Evolutionary conservation across 2,329 filamentous ascomycete species (phyloP).

Genomic region (Thelonectria olida): DNA sequence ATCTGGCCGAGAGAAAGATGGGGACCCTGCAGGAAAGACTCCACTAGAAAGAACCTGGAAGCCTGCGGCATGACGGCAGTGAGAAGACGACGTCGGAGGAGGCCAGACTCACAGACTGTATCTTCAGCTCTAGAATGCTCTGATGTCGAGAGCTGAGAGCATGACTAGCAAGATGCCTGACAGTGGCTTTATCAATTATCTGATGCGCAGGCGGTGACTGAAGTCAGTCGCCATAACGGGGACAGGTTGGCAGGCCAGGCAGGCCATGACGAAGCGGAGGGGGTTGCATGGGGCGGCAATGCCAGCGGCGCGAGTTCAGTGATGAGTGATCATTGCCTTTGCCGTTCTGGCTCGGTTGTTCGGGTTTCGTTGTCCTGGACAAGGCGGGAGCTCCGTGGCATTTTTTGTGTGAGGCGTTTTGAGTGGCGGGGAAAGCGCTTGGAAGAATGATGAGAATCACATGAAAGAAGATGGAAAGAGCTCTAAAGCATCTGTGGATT

Average conservation of each 20-base stretch:
- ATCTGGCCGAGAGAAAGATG: slow-evolving; percentile 12
- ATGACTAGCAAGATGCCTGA: too few species aligned
- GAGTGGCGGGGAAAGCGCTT: slow-evolving; percentile 10
- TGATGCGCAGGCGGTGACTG: too few species aligned
- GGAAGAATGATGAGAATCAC: slow-evolving; percentile 14
- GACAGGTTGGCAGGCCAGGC: too few species aligned
- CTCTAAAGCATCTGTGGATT: not conserved
- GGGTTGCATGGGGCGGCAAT: too few species aligned
- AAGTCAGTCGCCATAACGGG: too few species aligned
- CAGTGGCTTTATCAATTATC: too few species aligned
- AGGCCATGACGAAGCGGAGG: too few species aligned
- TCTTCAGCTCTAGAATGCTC: too few species aligned
- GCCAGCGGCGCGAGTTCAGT: not conserved
- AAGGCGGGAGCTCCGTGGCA: slow-evolving; percentile 3
- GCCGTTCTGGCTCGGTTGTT: too few species aligned
- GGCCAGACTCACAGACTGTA: too few species aligned
- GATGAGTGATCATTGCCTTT: not conserved
- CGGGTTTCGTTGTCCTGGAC: not conserved
- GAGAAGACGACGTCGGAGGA: not conserved
- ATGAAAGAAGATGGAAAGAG: slow-evolving; percentile 11
- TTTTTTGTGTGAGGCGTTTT: slow-evolving; percentile 2
- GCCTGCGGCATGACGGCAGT: slow-evolving; percentile 15
- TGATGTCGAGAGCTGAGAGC: not conserved
- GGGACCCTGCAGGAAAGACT: slow-evolving; percentile 13
- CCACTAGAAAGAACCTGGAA: slow-evolving; percentile 17